Conservation (phyloP, 345 rosid genomes). For the Acer saccharum region DNA sequence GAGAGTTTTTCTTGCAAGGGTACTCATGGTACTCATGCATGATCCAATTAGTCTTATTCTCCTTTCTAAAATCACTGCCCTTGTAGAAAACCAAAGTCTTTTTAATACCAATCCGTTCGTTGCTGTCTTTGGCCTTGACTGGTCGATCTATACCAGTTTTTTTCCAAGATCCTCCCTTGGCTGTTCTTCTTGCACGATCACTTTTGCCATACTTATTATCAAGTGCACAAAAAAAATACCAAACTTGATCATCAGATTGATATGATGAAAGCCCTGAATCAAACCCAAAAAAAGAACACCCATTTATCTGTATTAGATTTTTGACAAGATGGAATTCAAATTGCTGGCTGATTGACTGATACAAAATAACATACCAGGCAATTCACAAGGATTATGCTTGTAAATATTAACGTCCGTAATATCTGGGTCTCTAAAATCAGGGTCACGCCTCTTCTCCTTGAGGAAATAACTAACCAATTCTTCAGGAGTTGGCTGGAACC, state of each 20-base stretch:
- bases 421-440: background rate
- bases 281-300: background rate
- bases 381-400: background rate
- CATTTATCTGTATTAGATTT: too few species aligned
- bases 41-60: constrained; percentile 10
- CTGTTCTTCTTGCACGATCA: constrained; percentile 25
- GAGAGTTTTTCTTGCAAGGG: background rate
- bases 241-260: constrained; percentile 28
- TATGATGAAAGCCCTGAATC: constrained; percentile 1
- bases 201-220: constrained; percentile 16
- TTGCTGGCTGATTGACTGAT: background rate
- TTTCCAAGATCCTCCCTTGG: constrained; percentile 48
- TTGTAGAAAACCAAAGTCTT: constrained; percentile 35
- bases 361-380: background rate
- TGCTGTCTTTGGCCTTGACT: constrained; percentile 21
- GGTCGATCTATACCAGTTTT: constrained; percentile 34
- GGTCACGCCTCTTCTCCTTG: background rate
- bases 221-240: constrained; percentile 39
- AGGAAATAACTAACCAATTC: background rate
- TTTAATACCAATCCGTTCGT: constrained; percentile 35
- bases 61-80: constrained; percentile 4
- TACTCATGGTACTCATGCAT: constrained; percentile 9
- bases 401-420: background rate
- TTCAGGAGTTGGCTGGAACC: background rate
- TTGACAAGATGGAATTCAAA: background rate